Evolutionary conservation across 2,329 filamentous ascomycete genomes (phyloP), one percentile per base, ranked within the genome.

Genomic region (Colletotrichum sp.): DNA sequence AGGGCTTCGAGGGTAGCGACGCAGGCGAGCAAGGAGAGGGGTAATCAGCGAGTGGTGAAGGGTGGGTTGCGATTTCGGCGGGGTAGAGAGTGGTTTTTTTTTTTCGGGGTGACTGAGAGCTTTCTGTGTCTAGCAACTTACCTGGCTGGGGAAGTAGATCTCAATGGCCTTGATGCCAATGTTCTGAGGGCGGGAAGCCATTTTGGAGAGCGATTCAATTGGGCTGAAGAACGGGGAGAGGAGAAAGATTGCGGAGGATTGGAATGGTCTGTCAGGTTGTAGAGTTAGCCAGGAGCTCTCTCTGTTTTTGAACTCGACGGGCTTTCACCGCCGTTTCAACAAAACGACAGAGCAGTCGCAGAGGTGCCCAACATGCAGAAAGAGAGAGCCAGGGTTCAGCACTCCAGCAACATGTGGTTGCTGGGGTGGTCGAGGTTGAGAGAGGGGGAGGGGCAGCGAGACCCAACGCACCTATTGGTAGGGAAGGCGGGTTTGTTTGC

Each of bases 91-190:
- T 18, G 24, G 6, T n/a, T 48, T 55, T 66, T 34, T 34, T 52
- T 65, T 30, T 36, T 30, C 18, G n/a, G 32, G n/a, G 6, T 34
- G 9, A 32, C n/a, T 69, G 78, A 68, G 71, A 70, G 72, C 65
- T 30, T 76, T 63, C 18, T 34, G 30, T 61, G 28, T n/a, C 12
- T 16, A n/a, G 10, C 18, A 9, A 87, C 92, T 78, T 87, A 96
- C 95, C 92, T 96, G 95, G 85, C 90, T 94, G 79, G 95, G 95
- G 83, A 95, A 95, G 86, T 97, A 97, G 83, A 97, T 92, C 85
- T 97, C 95, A 86, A 97, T 95, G 93, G 94, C 95, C 89, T 97
- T 96, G 85, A 97, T 96, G 90, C 95, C 95, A 86, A 97, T 93
- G 88, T 96, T 96, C 86, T 96, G 92, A 79, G 95, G 94, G 87